phyloP scores from a whole-genome alignment of 257 asterid species.

The Capsicum pubescens region DNA sequence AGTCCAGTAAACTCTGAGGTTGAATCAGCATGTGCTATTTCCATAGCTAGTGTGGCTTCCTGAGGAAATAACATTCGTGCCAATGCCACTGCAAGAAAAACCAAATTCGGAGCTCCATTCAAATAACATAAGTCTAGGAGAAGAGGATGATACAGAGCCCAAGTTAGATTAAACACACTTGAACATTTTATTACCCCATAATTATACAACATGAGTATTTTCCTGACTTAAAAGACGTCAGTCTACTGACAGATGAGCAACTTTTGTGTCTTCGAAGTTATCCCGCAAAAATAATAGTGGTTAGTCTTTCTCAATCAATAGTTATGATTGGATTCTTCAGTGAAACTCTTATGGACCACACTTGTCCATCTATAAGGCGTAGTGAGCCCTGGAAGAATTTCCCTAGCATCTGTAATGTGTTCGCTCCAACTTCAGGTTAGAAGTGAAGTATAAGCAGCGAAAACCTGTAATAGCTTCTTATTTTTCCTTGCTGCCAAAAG shows the following conservation, averaged over 20 bases:
- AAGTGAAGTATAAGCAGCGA: neutral
- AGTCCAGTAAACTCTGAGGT: constrained; percentile 76
- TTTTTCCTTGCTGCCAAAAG: constrained; percentile 4
- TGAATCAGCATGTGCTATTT: constrained; percentile 70
- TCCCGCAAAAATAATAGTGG: neutral
- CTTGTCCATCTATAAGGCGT: neutral
- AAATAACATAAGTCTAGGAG: neutral
- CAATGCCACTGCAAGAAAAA: constrained; percentile 68
- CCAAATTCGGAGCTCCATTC: neutral
- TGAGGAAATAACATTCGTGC: constrained; percentile 78
- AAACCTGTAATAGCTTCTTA: constrained; percentile 4
- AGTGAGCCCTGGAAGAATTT: neutral
- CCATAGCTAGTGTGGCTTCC: constrained; percentile 89
- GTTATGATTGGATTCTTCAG: neutral
- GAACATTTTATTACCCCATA: constrained; percentile 3
- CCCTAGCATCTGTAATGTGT: neutral
- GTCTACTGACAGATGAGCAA: neutral
- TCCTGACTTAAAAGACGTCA: neutral
- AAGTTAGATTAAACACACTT: neutral
- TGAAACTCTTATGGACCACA: neutral
- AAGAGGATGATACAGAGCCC: neutral
- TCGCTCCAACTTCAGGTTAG: neutral
- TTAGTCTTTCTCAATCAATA: neutral
- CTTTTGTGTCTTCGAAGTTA: neutral
- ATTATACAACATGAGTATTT: neutral